Evolutionary conservation across 2,329 filamentous ascomycete species (phyloP), one percentile per base, ranked within the genome.

Genomic region (Aulographum hederae): DNA sequence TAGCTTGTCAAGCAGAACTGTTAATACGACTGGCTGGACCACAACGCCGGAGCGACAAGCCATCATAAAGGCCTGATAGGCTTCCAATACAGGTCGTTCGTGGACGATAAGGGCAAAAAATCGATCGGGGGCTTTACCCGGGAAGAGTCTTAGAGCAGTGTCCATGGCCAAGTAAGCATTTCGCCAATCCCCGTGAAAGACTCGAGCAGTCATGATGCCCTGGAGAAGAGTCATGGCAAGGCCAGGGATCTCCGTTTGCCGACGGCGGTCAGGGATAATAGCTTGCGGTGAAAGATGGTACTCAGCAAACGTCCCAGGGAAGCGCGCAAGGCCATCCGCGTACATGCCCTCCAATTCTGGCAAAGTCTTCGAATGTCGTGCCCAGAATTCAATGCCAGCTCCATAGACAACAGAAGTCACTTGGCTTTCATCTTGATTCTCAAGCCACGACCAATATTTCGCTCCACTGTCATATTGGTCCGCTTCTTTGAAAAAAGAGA

Each of bases 121-220:
- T 6, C 59, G 51, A 2, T 43, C 21, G 0, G 57, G 56, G 2
- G 54, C 43, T 15, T 51, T 45, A 1, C 49, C 51, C 2, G 63
- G 63, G 35, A 53, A 57, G 4, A 67, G 46, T 17, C 63, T 52
- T 4, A 65, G 43, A 2, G 51, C 49, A 6, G 58, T 58, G 41
- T 68, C 64, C 3, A 67, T 46, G 4, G 52, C 56, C 13, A 67
- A 48, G 37, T 67, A 68, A 2, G 62, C 59, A 6, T 50, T 53
- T 23, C 46, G 52, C 47, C 60, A 59, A 32, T 65, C 57, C 13
- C 58, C 53, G 19, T 50, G 42, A 4, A 59, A 40, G 3, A 65
- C 37, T 26, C 63, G 54, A 3, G 63, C 63, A 2, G 51, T 56
- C 27, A 58, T 43, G 28, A 67, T 65, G 4, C 59, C 58, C 37